Percentiles rank a stretch among this genome's conserved stretches.
These are phyloP conservation scores for Trichoderma virens DNA, from an alignment of 495 filamentous ascomycete genomes.

Conservation along the genomic window DNA sequence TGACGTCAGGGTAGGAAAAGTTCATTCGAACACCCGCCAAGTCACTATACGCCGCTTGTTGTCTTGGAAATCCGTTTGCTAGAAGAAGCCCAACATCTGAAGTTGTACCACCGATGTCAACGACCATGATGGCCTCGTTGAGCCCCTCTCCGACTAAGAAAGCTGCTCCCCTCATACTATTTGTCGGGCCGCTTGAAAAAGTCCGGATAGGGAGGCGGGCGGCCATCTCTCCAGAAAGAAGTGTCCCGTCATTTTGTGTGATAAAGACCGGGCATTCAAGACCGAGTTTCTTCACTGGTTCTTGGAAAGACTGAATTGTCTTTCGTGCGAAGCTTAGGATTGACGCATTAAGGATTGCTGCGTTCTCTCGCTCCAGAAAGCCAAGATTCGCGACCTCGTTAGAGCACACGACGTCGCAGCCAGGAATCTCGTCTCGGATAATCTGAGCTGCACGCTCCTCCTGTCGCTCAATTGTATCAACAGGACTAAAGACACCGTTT, in stretches of 20 bases:
- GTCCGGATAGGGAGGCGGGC: slow-evolving; percentile 43
- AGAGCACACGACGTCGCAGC: slow-evolving; percentile 40
- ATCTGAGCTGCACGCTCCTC: slow-evolving; percentile 40
- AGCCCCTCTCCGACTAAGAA: slow-evolving; percentile 33
- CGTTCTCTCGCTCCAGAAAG: slow-evolving; percentile 50
- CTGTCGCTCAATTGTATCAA: slow-evolving; percentile 41
- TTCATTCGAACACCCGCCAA: slow-evolving; percentile 41
- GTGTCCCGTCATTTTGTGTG: slow-evolving; percentile 50
- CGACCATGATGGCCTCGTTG: slow-evolving; percentile 31
- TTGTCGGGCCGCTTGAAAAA: slow-evolving; percentile 47
- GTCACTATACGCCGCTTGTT: slow-evolving; percentile 33
- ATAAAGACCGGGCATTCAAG: slow-evolving; percentile 45
- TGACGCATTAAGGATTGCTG: slow-evolving; percentile 46
- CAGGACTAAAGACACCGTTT: slow-evolving; percentile 50
- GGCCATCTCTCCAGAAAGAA: slow-evolving; percentile 39
- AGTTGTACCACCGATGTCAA: slow-evolving; percentile 45
- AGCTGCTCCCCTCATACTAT: slow-evolving; percentile 49
- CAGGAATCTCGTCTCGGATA: slow-evolving; percentile 34
- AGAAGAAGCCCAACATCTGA: slow-evolving; percentile 36
- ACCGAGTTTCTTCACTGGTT: slow-evolving; percentile 35
- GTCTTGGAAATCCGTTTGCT: slow-evolving; percentile 36
- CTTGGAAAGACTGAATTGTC: slow-evolving; percentile 41
- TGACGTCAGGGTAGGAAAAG: slow-evolving; percentile 39
- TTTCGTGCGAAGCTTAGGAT: slow-evolving; percentile 42
- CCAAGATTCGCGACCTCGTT: slow-evolving; percentile 43